A percentile compares a stretch with the other conserved stretches of the same genome.
phyloP scores from a whole-genome alignment of 306 rosid species.

The Hippophae tibetana region DNA sequence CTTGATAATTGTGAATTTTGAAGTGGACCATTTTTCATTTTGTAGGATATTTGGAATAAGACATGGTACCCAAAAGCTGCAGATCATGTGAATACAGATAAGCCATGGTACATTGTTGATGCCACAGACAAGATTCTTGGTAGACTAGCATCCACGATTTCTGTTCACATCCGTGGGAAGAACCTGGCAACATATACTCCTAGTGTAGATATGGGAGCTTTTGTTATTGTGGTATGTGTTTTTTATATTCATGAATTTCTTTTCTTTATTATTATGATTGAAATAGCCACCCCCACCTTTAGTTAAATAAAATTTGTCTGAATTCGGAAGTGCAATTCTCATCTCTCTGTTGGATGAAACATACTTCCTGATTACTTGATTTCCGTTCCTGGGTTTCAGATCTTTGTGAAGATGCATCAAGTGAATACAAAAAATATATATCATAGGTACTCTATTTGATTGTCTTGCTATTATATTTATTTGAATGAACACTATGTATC shows the following conservation, averaged over 20 bases:
- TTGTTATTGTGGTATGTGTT: constrained; percentile 85
- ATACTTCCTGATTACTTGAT: constrained; percentile 4
- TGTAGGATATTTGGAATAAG: constrained; percentile 89
- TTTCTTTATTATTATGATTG: constrained; percentile 5
- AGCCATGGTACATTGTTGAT: constrained; percentile 86
- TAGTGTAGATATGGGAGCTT: constrained; percentile 98
- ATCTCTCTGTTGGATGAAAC: neutral
- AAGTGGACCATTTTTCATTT: neutral
- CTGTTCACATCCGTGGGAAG: constrained; percentile 79
- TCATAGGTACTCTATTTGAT: neutral
- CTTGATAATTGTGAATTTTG: neutral
- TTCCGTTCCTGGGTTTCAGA: constrained; percentile 6
- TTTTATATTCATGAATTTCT: neutral
- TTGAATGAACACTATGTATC: neutral
- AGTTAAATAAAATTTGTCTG: constrained; percentile 1
- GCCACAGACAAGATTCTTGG: constrained; percentile 87
- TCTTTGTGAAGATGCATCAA: constrained; percentile 10
- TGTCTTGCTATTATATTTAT: neutral
- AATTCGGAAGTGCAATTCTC: constrained; percentile 2
- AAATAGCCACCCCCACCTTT: neutral
- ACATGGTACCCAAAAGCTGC: constrained; percentile 95
- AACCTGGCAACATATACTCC: constrained; percentile 72
- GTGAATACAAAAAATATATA: neutral
- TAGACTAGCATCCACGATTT: constrained; percentile 84
- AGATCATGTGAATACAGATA: constrained; percentile 81